A percentile compares a stretch with the other conserved stretches of the same genome.
Evolutionary conservation across 2,329 filamentous ascomycete genomes (phyloP).

Genomic region (Venturia asperata): DNA sequence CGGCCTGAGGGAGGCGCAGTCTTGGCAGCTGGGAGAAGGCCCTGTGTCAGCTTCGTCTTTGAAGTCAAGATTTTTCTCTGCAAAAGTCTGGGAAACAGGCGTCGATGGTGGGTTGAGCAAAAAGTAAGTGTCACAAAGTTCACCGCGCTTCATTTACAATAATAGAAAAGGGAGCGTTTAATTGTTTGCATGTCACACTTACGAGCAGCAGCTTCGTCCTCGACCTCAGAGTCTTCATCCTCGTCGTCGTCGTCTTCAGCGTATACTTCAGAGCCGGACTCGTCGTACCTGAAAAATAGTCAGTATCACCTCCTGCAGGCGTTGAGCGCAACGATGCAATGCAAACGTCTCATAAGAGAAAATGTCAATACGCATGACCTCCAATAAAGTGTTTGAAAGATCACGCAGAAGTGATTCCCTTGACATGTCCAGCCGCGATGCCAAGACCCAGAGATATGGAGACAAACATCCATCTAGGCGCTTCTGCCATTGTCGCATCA

Average conservation of each 20-base stretch:
- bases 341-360: too few species aligned
- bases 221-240: conserved; percentile 24
- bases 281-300: conserved; percentile 29
- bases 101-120: background rate
- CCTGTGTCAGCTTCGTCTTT: background rate
- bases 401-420: background rate
- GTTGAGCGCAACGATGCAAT: background rate
- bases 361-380: background rate
- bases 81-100: background rate
- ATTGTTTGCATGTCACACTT: conserved; percentile 11
- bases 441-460: background rate
- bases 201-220: conserved; percentile 29
- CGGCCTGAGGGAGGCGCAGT: conserved; percentile 27
- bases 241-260: conserved; percentile 31
- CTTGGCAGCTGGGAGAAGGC: conserved; percentile 13
- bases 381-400: background rate
- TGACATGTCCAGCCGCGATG: background rate
- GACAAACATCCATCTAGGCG: conserved; percentile 8
- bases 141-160: background rate
- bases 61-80: background rate
- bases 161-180: background rate
- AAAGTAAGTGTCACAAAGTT: background rate
- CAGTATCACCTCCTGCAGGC: conserved; percentile 22
- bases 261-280: conserved; percentile 31
- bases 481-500: conserved; percentile 2